Percentiles rank a stretch among this genome's conserved stretches.
phyloP scores from a whole-genome alignment of 2,329 filamentous ascomycete genomes.

The Alternaria brassicicola region DNA sequence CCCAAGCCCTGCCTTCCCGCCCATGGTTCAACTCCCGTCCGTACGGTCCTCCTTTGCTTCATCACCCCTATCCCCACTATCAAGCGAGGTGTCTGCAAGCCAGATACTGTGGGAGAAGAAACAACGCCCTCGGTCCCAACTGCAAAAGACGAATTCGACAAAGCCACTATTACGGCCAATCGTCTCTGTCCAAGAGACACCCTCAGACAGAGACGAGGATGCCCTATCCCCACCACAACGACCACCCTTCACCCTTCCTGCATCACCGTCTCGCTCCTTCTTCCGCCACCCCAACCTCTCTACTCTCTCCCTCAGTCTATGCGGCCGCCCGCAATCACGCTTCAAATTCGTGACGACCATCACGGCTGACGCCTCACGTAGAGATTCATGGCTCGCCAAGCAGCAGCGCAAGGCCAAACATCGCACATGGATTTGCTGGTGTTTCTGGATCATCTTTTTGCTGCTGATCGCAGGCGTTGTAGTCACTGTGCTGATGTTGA shows the following conservation, averaged over 20 bases:
- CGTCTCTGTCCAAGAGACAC: neutral
- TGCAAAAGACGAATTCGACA: slow-evolving; percentile 21
- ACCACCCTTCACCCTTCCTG: neutral
- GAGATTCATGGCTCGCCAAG: slow-evolving; percentile 60
- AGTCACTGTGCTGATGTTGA: slow-evolving; percentile 54
- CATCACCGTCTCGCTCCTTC: slow-evolving; percentile 7
- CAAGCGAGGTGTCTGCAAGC: neutral
- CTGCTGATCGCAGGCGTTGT: slow-evolving; percentile 54
- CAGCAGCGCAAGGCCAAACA: slow-evolving; percentile 57
- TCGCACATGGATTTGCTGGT: slow-evolving; percentile 56
- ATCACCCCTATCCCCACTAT: neutral
- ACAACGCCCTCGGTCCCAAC: slow-evolving; percentile 4
- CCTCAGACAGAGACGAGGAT: neutral
- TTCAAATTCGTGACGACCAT: slow-evolving; percentile 45
- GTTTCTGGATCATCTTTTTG: slow-evolving; percentile 56
- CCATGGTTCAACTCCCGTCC: slow-evolving; percentile 6
- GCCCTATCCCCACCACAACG: neutral
- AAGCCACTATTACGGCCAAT: slow-evolving; percentile 12
- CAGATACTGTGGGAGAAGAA: neutral
- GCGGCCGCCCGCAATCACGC: slow-evolving; percentile 30
- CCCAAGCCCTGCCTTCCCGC: slow-evolving; percentile 14
- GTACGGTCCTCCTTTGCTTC: neutral
- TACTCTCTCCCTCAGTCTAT: slow-evolving; percentile 31
- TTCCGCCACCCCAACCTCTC: slow-evolving; percentile 25
- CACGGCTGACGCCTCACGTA: slow-evolving; percentile 42